Evolutionary conservation across 805 yeast genomes (phyloP).

Genomic region (Cyberlindnera mrakii): DNA sequence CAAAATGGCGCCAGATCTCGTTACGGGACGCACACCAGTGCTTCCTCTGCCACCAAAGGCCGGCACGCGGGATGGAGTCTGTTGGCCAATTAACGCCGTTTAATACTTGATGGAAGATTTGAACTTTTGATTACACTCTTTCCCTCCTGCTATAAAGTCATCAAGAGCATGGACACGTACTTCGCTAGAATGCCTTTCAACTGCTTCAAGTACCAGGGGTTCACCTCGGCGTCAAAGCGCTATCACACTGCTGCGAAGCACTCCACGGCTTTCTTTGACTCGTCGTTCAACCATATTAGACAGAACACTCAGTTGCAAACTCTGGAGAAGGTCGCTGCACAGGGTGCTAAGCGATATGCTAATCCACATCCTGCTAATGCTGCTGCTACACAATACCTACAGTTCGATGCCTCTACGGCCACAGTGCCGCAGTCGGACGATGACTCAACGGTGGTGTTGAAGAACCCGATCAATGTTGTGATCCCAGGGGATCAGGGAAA

Average conservation of each 20-base stretch:
- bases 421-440: conserved; percentile 5
- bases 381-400: conserved; percentile 22
- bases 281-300: conserved; percentile 33
- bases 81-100: too few relatives aligned
- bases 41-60: too few relatives aligned
- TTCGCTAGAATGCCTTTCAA: conserved; percentile 32
- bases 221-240: conserved; percentile 28
- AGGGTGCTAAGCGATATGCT: conserved; percentile 17
- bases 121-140: neutral
- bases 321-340: conserved; percentile 13
- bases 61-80: too few relatives aligned
- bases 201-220: conserved; percentile 34
- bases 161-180: conserved; percentile 10
- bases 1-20: too few relatives aligned
- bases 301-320: conserved; percentile 29
- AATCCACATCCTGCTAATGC: conserved; percentile 32
- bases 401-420: conserved; percentile 2
- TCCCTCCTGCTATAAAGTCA: neutral
- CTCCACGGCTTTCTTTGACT: conserved; percentile 32
- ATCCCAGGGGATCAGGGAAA: conserved; percentile 14
- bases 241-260: conserved; percentile 30
- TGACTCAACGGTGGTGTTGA: conserved; percentile 7
- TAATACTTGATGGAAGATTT: too few relatives aligned
- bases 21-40: too few relatives aligned
- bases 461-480: conserved; percentile 16